These are phyloP conservation scores for Verticillium zaregamsianum DNA, from an alignment of 2,329 filamentous ascomycete species.

Conservation along the genomic window DNA sequence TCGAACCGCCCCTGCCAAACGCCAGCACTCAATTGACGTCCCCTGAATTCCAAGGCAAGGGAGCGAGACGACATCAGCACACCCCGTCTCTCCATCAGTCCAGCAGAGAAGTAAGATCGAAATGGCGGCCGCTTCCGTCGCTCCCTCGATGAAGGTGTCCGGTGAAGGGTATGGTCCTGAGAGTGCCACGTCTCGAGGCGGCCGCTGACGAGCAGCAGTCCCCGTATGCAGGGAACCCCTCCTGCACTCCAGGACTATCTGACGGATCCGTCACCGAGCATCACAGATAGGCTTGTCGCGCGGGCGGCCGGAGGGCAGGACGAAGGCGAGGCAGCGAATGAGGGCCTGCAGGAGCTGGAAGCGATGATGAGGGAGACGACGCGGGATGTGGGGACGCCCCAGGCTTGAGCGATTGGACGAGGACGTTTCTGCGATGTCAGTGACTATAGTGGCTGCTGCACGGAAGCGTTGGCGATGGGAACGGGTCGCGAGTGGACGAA, in stretches of 20 bases:
- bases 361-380: constrained; percentile 5
- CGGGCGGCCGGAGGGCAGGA: constrained; percentile 1
- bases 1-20: background rate
- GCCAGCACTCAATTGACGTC: background rate
- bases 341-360: constrained; percentile 7
- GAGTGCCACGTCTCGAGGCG: constrained; percentile 9
- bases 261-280: constrained; percentile 1
- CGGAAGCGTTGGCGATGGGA: too few relatives aligned
- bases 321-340: constrained; percentile 1
- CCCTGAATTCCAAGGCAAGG: background rate
- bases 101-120: background rate
- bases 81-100: background rate
- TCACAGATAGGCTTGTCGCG: constrained; percentile 3
- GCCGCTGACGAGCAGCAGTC: constrained; percentile 5
- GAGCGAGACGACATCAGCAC: background rate
- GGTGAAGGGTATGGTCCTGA: constrained; percentile 11
- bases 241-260: constrained; percentile 4
- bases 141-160: constrained; percentile 4
- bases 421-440: background rate
- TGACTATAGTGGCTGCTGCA: background rate
- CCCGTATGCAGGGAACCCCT: background rate
- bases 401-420: background rate
- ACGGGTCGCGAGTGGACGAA: background rate
- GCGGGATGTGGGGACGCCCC: constrained; percentile 5
- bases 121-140: background rate